phyloP scores from a whole-genome alignment of 1,139 yeast genomes.

The Hanseniaspora uvarum region DNA sequence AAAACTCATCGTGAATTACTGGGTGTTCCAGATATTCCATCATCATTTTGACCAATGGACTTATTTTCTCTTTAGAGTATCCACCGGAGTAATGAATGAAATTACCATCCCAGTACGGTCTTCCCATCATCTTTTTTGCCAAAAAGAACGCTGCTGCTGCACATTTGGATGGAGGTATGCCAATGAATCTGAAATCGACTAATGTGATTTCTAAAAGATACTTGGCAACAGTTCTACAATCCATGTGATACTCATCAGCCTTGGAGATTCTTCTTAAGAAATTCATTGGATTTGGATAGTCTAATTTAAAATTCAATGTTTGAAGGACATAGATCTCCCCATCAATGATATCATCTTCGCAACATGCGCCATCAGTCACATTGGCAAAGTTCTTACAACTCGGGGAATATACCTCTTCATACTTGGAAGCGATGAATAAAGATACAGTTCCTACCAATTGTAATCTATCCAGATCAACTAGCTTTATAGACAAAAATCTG shows the following conservation, averaged over 20 bases:
- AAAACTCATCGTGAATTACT: slow-evolving; percentile 86
- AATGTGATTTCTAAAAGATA: slow-evolving; percentile 73
- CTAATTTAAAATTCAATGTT: slow-evolving; percentile 64
- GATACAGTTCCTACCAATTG: slow-evolving; percentile 88
- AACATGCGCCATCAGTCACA: slow-evolving; percentile 68
- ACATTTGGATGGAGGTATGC: slow-evolving; percentile 68
- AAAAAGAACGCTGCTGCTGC: slow-evolving; percentile 90
- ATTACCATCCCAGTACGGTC: slow-evolving; percentile 71
- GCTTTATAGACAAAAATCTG: slow-evolving; percentile 61
- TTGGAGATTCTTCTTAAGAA: slow-evolving; percentile 83
- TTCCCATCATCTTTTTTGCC: slow-evolving; percentile 66
- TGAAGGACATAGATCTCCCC: slow-evolving; percentile 79
- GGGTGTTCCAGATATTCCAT: slow-evolving; percentile 72
- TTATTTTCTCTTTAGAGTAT: slow-evolving; percentile 63
- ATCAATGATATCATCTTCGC: slow-evolving; percentile 73
- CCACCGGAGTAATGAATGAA: slow-evolving; percentile 86
- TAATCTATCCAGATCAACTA: slow-evolving; percentile 70
- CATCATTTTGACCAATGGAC: slow-evolving; percentile 61
- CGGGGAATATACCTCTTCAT: slow-evolving; percentile 90
- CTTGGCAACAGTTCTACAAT: slow-evolving; percentile 84
- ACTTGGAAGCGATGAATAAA: slow-evolving; percentile 84
- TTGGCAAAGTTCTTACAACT: slow-evolving; percentile 79
- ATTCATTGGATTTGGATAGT: slow-evolving; percentile 91
- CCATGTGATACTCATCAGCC: slow-evolving; percentile 91
- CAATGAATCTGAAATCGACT: slow-evolving; percentile 72